Conservation (phyloP, 371 early-diverging fungal species). For the Saksenaea vasiformis region DNA sequence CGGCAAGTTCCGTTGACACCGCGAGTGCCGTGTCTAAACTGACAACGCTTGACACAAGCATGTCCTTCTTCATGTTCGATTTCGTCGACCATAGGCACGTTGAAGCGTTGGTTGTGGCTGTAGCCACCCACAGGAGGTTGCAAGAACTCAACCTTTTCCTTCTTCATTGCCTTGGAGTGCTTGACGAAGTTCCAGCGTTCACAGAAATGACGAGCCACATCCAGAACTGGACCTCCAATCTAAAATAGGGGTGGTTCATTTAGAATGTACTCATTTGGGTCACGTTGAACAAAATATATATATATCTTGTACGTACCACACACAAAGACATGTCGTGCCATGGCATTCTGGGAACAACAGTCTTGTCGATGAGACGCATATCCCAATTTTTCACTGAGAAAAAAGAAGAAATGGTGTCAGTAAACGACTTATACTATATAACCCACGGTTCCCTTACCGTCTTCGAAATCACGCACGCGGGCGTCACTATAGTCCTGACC, state of each 20-base stretch:
- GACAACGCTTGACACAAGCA: conserved; percentile 23
- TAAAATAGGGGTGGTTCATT: conserved; percentile 13
- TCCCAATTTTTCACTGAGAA: conserved; percentile 60
- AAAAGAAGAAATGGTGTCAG: too few relatives aligned
- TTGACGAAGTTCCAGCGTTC: conserved; percentile 94
- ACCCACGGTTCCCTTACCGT: conserved; percentile 50
- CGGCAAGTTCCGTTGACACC: conserved; percentile 54
- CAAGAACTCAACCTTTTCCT: conserved; percentile 39
- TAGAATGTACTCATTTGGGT: background rate
- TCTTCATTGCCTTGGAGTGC: conserved; percentile 41
- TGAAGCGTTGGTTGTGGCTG: conserved; percentile 25
- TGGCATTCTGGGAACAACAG: conserved; percentile 84
- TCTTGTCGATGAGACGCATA: conserved; percentile 65
- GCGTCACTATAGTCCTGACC: conserved; percentile 94
- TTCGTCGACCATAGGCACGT: conserved; percentile 23
- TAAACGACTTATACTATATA: too few relatives aligned
- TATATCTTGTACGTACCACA: conserved; percentile 47
- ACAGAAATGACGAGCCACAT: conserved; percentile 89
- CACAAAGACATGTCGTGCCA: conserved; percentile 94
- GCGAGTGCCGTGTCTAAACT: conserved; percentile 34
- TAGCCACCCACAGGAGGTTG: conserved; percentile 53
- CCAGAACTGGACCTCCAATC: conserved; percentile 78
- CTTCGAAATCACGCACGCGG: conserved; percentile 84
- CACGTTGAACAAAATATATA: background rate
- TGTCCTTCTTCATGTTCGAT: conserved; percentile 13